Conservation (phyloP, 306 rosid genomes). For the Rubus idaeus region DNA sequence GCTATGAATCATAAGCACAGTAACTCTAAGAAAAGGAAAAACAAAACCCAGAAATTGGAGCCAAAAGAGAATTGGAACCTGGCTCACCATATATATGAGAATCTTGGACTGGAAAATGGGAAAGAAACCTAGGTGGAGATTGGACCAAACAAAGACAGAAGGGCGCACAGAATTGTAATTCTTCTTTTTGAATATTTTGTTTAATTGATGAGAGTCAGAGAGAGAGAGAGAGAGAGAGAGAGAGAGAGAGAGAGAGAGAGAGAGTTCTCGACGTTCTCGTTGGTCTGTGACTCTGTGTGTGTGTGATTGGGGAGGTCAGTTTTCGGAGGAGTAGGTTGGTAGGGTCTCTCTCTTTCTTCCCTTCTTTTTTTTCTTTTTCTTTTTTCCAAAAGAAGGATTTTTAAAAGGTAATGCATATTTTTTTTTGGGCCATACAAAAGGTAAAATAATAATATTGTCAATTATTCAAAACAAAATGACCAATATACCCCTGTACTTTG, state of each 20-base stretch:
- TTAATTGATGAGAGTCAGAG: background rate
- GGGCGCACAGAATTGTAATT: background rate
- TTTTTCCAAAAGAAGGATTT: background rate
- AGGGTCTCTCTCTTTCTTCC: constrained; percentile 4
- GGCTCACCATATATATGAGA: constrained; percentile 13
- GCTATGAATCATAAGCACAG: background rate
- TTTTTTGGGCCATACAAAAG: background rate
- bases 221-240: constrained; percentile 6
- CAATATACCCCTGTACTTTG: constrained; percentile 21
- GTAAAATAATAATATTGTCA: background rate
- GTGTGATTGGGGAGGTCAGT: constrained; percentile 24
- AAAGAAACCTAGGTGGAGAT: constrained; percentile 9
- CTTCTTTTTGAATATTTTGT: background rate
- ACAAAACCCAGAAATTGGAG: constrained; percentile 15
- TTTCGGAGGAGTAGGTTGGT: constrained; percentile 24
- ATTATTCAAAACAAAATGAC: constrained; percentile 9
- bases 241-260: background rate
- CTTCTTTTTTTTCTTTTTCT: background rate
- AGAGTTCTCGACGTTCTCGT: background rate
- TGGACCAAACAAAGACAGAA: background rate
- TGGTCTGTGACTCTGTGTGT: constrained; percentile 2
- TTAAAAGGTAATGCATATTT: background rate
- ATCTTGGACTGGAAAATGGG: constrained; percentile 1
- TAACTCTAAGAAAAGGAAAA: background rate
- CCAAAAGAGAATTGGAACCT: background rate